Percentiles rank a stretch among this genome's conserved stretches.
Conservation (phyloP, 1,284 basidiomycete species). For the Thelephora terrestris region DNA sequence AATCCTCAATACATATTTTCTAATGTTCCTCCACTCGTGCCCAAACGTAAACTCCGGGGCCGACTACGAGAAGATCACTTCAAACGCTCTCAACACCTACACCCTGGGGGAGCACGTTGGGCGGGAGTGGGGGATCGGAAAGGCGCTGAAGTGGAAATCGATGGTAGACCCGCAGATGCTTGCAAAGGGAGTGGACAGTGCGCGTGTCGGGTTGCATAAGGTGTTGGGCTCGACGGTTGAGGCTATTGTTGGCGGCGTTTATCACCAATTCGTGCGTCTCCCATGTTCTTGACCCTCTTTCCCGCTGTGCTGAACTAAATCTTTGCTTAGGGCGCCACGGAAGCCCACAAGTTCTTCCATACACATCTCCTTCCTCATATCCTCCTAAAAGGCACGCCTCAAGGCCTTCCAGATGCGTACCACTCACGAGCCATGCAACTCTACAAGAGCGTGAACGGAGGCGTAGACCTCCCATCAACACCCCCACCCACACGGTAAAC, state of each 20-base stretch:
- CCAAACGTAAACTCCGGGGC: slow-evolving; percentile 32
- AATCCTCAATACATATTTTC: slow-evolving; percentile 60
- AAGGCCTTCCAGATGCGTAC: slow-evolving; percentile 44
- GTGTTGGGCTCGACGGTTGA: slow-evolving; percentile 67
- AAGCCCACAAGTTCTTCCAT: slow-evolving; percentile 57
- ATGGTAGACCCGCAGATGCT: slow-evolving; percentile 13
- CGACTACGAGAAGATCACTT: slow-evolving; percentile 45
- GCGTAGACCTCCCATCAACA: slow-evolving; percentile 4
- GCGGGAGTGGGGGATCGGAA: slow-evolving; percentile 58
- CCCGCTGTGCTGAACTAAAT: slow-evolving; percentile 1
- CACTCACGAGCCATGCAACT: slow-evolving; percentile 35
- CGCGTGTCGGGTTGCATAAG: slow-evolving; percentile 60
- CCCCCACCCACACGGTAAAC: too few relatives aligned
- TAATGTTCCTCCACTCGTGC: slow-evolving; percentile 59
- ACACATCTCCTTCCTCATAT: slow-evolving; percentile 53
- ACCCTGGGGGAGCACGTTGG: slow-evolving; percentile 62
- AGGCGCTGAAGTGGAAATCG: slow-evolving; percentile 61
- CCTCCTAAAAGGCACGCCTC: slow-evolving; percentile 29
- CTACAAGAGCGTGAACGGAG: slow-evolving; percentile 39
- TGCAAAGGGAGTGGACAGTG: background rate
- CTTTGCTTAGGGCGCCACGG: slow-evolving; percentile 41
- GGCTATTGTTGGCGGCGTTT: slow-evolving; percentile 67
- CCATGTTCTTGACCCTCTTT: background rate
- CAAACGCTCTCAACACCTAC: slow-evolving; percentile 54
- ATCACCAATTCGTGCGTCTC: slow-evolving; percentile 63